A percentile compares a stretch with the other conserved stretches of the same genome.
Conservation (phyloP, 139 green algal genomes). For the Closterium sp. region DNA sequence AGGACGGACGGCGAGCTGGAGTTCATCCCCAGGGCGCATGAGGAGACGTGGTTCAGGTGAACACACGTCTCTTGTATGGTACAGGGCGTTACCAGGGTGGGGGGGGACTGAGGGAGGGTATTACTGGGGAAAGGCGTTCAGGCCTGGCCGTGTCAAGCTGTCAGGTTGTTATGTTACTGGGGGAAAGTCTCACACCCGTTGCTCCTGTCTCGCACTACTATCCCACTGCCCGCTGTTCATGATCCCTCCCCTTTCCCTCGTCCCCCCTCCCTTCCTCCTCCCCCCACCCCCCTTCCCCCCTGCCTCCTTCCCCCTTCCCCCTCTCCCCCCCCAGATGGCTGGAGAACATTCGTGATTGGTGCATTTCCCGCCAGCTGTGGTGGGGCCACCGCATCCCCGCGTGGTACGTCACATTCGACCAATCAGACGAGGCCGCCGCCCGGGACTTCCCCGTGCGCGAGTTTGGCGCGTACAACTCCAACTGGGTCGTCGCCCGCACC, state of each 20-base stretch:
- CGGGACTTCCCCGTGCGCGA: background rate
- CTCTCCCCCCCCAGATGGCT: constrained; percentile 69
- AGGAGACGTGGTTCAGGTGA: constrained; percentile 60
- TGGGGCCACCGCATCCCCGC: constrained; percentile 66
- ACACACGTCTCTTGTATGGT: no score
- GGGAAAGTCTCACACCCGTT: no score
- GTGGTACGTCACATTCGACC: constrained; percentile 55
- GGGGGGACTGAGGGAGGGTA: no score
- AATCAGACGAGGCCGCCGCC: background rate
- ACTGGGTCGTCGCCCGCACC: constrained; percentile 55
- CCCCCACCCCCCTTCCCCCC: constrained; percentile 58
- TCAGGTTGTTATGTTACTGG: no score
- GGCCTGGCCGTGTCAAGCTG: no score
- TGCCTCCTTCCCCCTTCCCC: constrained; percentile 32
- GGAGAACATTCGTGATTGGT: constrained; percentile 99
- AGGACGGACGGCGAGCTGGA: constrained; percentile 76
- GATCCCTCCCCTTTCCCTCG: background rate
- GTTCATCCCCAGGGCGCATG: constrained; percentile 84
- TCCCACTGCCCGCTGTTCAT: background rate
- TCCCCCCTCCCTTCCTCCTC: no score
- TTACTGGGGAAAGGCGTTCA: no score
- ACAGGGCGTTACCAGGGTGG: no score
- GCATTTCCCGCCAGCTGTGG: constrained; percentile 66
- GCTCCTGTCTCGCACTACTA: no score
- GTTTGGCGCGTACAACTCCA: constrained; percentile 40